Base-by-base conservation (phyloP, 2,329 filamentous ascomycete genomes). In the Sarocladium strictum region DNA sequence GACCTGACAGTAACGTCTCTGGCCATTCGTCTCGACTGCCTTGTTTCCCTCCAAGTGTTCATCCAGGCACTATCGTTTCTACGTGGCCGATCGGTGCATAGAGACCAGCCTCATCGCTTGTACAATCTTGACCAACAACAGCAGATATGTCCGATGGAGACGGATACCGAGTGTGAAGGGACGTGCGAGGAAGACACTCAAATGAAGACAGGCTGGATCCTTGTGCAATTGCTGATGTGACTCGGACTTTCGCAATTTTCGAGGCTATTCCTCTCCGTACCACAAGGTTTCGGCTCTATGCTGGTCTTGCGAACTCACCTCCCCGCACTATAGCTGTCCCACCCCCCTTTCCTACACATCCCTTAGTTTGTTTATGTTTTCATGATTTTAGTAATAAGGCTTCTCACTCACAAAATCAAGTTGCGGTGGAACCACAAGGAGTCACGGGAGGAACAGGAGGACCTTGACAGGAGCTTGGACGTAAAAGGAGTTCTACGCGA, bases 11-110 rank as follows among this genome's bases (percentile, higher is more conserved):
- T 27, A 15, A 47, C 24, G 24, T 12, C n/a, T 15, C 43, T 12
- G 43, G 43, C 14, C 24, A 23, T 17, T 11, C 17, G 4, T 27
- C 40, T 43, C 23, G 43, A 27, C 43, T 23, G 10, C 21, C 7
- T 24, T 47, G 43, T 27, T n/a, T n/a, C 43, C 15, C 29, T 47
- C 24, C 43, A 47, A 47, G 43, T 47, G 43, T 29, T 47, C 43
- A 26, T 27, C 24, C 43, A 47, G 9, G 43, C 11, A 27, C 43
- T 7, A 47, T 47, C 3, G 43, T 27, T 47, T 47, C 43, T 17
- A n/a, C 43, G 43, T 29, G 23, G 21, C 24, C 24, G 9, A 7
- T 12, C 4, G 43, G 24, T 47, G 24, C 43, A 26, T 47, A 27
- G 23, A 23, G 14, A 26, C 24, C 43, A 29, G 27, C 24, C 10